Conservation (phyloP, 1,139 yeast species). For the Taphrina wiesneri region DNA sequence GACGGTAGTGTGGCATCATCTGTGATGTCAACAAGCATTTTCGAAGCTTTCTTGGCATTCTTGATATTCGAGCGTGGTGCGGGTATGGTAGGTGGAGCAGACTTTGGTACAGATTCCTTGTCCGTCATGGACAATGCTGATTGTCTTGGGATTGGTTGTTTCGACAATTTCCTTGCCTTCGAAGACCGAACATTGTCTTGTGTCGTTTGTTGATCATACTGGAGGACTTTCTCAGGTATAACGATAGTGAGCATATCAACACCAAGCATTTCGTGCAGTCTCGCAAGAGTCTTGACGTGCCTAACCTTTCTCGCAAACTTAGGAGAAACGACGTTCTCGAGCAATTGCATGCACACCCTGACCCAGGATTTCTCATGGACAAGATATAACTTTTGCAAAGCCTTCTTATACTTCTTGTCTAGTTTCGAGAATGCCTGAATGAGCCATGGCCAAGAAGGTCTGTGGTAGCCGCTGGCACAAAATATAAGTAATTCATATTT, state of each 20-base stretch:
- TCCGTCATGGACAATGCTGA: background rate
- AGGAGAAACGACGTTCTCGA: constrained; percentile 34
- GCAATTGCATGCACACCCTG: constrained; percentile 71
- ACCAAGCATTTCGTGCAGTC: constrained; percentile 52
- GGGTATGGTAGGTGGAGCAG: background rate
- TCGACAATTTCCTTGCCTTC: background rate
- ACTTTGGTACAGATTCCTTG: background rate
- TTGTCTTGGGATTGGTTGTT: background rate
- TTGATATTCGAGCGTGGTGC: background rate
- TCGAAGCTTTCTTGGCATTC: background rate
- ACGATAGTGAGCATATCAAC: constrained; percentile 76
- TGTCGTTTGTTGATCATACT: constrained; percentile 50
- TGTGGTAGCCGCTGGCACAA: constrained; percentile 46
- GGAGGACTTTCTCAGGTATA: constrained; percentile 72
- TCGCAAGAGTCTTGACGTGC: constrained; percentile 58
- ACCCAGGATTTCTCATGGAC: constrained; percentile 94
- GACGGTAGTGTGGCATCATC: background rate
- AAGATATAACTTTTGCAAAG: constrained; percentile 64
- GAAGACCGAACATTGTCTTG: constrained; percentile 5
- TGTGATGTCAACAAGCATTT: background rate
- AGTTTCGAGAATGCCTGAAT: constrained; percentile 70
- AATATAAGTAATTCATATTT: constrained; percentile 18
- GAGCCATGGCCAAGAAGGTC: constrained; percentile 71
- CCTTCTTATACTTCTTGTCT: constrained; percentile 59
- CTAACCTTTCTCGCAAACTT: constrained; percentile 25